Base-by-base conservation (phyloP, 2,329 filamentous ascomycete species). In the Magnaporthales sp. region DNA sequence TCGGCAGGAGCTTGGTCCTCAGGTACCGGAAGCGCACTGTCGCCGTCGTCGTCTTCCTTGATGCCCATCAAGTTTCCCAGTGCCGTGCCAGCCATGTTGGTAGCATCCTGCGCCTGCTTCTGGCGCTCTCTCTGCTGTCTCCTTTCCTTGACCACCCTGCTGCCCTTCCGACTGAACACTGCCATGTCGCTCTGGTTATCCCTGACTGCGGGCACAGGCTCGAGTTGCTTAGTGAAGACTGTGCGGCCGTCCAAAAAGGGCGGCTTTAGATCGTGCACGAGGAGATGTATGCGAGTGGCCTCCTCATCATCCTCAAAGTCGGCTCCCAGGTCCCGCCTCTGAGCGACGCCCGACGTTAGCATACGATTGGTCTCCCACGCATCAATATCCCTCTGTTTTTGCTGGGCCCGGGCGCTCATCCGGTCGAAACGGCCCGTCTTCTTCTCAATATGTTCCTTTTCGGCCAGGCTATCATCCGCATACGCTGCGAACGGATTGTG, bases 361-460 rank as follows among this genome's bases (percentile, higher is more conserved):
- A 99, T 98, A 68, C 95, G 91, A 76, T 99, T 99, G 19, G 94
- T 95, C 78, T 99, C 96, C 95, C 95, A 99, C 0, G 93, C 94
- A 78, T 99, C 95, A 60, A 95, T 93, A 74, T 99, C 95, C 75
- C 91, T 93, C 76, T 97, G 92, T 72, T 93, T 91, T 77, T 97
- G 92, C 67, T 92, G 84, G 68, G 89, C 89, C 64, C 91, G 85
- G 61, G 90, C 90, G 74, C 87, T 92, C 75, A 90, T 84, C 4
- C 87, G 83, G 66, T 81, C 85, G 72, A 83, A 86, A 72, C 85
- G 89, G 65, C 85, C 89, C 5, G 88, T 84, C 80, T 95, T 95
- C 82, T 92, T 95, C 77, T 96, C 91, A 9, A 88, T 83, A 73
- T 92, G 87, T 74, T 91, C 88, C 71, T 83, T 80, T 54, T 82